Conservation (phyloP, 2,329 filamentous ascomycete species). For the Laburnicola sp. region DNA sequence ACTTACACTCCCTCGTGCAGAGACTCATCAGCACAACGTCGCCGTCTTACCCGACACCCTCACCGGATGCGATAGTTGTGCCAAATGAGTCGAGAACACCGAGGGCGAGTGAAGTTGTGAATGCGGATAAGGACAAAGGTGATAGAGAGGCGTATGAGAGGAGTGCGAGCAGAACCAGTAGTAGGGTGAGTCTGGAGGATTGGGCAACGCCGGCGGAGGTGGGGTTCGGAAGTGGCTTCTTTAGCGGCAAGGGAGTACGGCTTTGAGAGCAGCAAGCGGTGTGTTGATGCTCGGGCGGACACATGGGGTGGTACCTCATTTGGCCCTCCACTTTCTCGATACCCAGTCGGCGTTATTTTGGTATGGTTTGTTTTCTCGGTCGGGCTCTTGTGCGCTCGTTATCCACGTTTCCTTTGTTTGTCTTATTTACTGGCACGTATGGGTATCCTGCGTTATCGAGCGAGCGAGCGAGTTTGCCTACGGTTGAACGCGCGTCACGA, state of each 20-base stretch:
- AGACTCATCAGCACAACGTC: constrained; percentile 28
- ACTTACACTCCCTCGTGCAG: constrained; percentile 35
- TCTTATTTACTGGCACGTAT: neutral
- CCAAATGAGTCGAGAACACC: constrained; percentile 34
- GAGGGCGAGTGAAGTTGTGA: constrained; percentile 16
- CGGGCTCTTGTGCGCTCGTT: neutral
- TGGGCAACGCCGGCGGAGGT: constrained; percentile 46
- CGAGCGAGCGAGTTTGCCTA: neutral
- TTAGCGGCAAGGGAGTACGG: constrained; percentile 8
- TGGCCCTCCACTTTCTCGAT: neutral
- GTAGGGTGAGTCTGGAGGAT: constrained; percentile 32
- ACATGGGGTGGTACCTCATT: constrained; percentile 2
- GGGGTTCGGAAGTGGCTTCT: constrained; percentile 28
- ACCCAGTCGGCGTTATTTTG: constrained; percentile 6
- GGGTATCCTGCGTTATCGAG: neutral
- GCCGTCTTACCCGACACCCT: constrained; percentile 38
- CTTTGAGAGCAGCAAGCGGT: neutral
- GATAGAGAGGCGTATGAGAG: constrained; percentile 2
- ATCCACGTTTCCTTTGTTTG: neutral
- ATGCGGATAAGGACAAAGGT: neutral
- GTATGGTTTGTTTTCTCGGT: neutral
- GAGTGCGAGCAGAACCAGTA: constrained; percentile 23
- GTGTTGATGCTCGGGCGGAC: neutral
- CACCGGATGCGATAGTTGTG: constrained; percentile 32
- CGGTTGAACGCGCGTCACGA: neutral